Conservation (phyloP, 176 grass and related monocot genomes). For the Stipa capillata region DNA sequence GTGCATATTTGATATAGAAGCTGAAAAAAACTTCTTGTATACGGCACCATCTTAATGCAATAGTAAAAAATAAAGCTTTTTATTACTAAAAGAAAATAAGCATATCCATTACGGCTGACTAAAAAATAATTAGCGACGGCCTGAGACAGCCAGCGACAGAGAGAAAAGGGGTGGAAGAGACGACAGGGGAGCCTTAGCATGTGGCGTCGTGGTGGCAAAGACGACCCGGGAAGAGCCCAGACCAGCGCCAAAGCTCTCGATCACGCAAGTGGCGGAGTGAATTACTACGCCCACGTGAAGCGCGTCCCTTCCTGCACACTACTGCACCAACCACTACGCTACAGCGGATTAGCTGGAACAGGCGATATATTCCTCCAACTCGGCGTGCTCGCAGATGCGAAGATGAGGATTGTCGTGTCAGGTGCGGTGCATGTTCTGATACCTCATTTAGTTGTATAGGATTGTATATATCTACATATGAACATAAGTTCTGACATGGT, state of each 20-base stretch:
- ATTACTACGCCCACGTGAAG: background rate
- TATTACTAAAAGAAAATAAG: background rate
- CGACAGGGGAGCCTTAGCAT: background rate
- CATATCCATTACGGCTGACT: background rate
- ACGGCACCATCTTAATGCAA: too few species aligned
- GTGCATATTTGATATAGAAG: too few species aligned
- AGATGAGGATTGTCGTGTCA: background rate
- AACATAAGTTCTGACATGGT: background rate
- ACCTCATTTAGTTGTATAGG: background rate
- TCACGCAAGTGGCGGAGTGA: background rate
- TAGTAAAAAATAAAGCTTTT: too few species aligned
- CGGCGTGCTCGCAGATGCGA: background rate
- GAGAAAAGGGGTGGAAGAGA: background rate
- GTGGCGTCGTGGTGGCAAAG: background rate
- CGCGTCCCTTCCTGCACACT: background rate
- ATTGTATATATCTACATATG: background rate
- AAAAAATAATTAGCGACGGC: background rate
- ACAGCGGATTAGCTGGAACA: conserved; percentile 2
- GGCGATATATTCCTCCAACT: conserved; percentile 25
- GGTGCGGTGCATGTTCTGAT: background rate
- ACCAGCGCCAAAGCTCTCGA: background rate
- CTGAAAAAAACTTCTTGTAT: too few species aligned
- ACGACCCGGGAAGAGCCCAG: background rate
- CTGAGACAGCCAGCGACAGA: background rate
- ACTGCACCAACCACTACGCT: conserved; percentile 5